These are phyloP conservation scores for Aureoboletus auriporus DNA, from an alignment of 768 basidiomycete genomes.

Conservation along the genomic window DNA sequence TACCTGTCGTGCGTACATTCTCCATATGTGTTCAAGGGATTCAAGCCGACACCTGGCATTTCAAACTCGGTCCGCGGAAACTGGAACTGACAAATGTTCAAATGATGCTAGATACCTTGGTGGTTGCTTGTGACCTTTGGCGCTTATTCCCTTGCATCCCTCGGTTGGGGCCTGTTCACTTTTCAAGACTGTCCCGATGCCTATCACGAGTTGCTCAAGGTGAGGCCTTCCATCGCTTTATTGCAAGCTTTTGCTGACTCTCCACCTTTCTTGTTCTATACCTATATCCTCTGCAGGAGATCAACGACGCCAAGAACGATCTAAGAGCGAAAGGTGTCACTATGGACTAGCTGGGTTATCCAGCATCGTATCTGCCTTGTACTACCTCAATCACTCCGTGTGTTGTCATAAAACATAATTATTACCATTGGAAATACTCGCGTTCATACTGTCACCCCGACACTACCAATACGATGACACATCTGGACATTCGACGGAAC, in stretches of 20 bases:
- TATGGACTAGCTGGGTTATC: conserved; percentile 40
- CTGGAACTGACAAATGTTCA: not conserved
- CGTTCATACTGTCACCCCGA: no score
- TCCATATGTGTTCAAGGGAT: not conserved
- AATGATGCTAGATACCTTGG: conserved; percentile 62
- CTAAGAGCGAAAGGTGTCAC: conserved; percentile 55
- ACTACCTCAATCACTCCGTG: no score
- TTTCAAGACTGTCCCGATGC: conserved; percentile 80
- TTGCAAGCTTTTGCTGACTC: not conserved
- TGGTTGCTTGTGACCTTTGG: conserved; percentile 80
- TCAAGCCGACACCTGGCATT: not conserved
- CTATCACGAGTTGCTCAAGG: conserved; percentile 62
- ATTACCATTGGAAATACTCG: no score
- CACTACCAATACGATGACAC: no score
- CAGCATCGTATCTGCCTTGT: no score
- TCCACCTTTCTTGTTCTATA: not conserved
- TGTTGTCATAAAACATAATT: no score
- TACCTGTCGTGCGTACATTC: conserved; percentile 13
- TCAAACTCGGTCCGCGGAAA: not conserved
- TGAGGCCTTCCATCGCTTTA: conserved; percentile 17
- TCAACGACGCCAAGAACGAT: conserved; percentile 53
- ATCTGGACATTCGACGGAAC: not conserved
- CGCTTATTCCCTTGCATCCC: conserved; percentile 71
- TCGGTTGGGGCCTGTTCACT: conserved; percentile 71
- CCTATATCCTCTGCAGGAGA: conserved; percentile 42